Base-by-base conservation (phyloP, 371 early-diverging fungal species). In the Mortierella sp. region DNA sequence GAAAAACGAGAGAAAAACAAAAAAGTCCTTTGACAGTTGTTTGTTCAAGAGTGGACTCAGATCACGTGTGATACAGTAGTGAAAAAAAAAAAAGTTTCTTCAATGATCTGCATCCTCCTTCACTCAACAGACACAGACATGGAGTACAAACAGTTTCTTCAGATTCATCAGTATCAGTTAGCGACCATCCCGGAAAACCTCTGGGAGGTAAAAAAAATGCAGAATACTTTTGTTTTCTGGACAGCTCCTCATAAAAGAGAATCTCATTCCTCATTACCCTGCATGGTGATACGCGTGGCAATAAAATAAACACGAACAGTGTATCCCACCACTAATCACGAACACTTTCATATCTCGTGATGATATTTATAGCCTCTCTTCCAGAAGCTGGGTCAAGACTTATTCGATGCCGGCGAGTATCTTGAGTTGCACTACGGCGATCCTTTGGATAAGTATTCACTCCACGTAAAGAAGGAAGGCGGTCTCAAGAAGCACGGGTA, bases 121-220 rank as follows among this genome's bases (percentile, higher is more conserved):
- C 56, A 49, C 24, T n/a, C 31, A 32, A 26, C 28, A 51, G 17
- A 4, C 21, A 6, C 14, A 8, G 44, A 12, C 6, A 75, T 72
- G 86, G 86, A 66, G 72, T 82, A 15, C 55, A 76, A 76, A 30
- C 78, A 76, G 30, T 88, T 88, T 66, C 81, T 83, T 28, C 81
- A 83, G 50, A 86, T 88, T 14, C 89, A 88, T 50, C 84, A 87
- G 63, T 88, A 87, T 52, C 89, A 88, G 60, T 72, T 88, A 9
- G 78, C 82, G 6, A 42, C 80, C 41, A 83, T 88, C 44, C 89
- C 89, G 17, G 80, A 88, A 50, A 82, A 79, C 28, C 68, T 88
- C 49, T 88, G 89, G 89, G 79, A 86, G 83, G 88, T 87, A 81
- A 56, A 19, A 21, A 11, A 15, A 54, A 37, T 42, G 26, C 15